Percentiles rank a stretch among this genome's conserved stretches.
phyloP scores from a whole-genome alignment of 2,329 filamentous ascomycete species.

The Cercospora berteroae region DNA sequence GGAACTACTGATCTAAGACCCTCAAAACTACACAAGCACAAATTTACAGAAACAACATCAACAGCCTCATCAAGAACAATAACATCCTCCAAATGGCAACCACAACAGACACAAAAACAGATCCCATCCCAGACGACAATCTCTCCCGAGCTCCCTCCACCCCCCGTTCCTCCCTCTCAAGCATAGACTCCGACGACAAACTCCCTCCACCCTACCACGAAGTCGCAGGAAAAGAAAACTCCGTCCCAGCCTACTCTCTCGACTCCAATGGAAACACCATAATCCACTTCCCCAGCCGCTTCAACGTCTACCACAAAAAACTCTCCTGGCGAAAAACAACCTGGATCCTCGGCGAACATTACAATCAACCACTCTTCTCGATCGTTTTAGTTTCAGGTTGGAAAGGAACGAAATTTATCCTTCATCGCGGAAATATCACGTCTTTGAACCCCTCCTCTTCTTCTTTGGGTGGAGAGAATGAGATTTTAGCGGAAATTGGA shows the following conservation, averaged over 20 bases:
- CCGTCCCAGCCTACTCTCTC: neutral
- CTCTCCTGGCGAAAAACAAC: slow-evolving; percentile 8
- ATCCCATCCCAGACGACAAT: slow-evolving; percentile 4
- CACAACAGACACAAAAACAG: neutral
- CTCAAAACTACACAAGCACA: neutral
- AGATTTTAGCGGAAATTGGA: slow-evolving; percentile 8
- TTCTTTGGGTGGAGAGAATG: neutral
- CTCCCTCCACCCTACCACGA: slow-evolving; percentile 21
- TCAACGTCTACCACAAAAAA: slow-evolving; percentile 21
- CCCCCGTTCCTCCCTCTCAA: slow-evolving; percentile 5
- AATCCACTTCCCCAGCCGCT: neutral
- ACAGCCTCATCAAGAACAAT: neutral
- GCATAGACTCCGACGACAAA: slow-evolving; percentile 9
- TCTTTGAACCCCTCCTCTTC: neutral
- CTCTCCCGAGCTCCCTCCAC: slow-evolving; percentile 14
- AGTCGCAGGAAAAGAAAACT: slow-evolving; percentile 1
- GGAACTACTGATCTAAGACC: neutral
- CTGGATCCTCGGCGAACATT: slow-evolving; percentile 18
- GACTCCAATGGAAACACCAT: neutral
- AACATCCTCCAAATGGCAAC: neutral
- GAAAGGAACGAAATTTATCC: slow-evolving; percentile 15
- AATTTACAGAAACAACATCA: neutral
- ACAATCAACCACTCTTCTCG: slow-evolving; percentile 13
- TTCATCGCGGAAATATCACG: slow-evolving; percentile 10
- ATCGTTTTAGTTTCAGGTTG: slow-evolving; percentile 12